phyloP scores from a whole-genome alignment of 306 rosid genomes.

The Herpetospermum pedunculosum region DNA sequence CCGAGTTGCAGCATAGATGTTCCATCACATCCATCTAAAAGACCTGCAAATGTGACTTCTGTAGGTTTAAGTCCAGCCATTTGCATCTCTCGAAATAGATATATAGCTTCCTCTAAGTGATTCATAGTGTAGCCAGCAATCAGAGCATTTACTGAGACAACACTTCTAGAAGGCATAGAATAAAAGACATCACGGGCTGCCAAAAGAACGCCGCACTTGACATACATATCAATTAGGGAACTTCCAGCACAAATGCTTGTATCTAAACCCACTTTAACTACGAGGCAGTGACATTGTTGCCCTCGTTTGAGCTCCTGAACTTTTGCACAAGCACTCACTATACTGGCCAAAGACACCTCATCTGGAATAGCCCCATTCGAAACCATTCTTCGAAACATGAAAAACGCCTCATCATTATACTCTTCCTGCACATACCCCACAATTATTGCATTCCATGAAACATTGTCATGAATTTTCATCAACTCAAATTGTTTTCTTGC shows the following conservation, averaged over 20 bases:
- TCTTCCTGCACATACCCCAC: constrained; percentile 2
- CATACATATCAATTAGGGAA: constrained; percentile 6
- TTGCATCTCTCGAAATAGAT: constrained; percentile 1
- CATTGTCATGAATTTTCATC: not conserved
- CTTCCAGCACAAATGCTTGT: not conserved
- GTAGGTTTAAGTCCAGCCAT: constrained; percentile 1
- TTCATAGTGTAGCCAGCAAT: not conserved
- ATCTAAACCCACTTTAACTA: constrained; percentile 4
- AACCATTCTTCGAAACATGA: constrained; percentile 6
- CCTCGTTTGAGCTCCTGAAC: not conserved
- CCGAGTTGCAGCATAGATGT: not conserved
- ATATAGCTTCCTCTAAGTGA: not conserved
- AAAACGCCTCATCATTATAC: not conserved
- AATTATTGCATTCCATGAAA: constrained; percentile 8
- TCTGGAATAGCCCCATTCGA: not conserved
- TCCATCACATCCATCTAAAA: constrained; percentile 4
- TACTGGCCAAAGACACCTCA: constrained; percentile 1
- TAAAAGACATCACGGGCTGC: not conserved
- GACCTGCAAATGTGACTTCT: not conserved
- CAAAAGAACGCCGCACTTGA: not conserved
- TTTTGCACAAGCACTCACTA: constrained; percentile 3
- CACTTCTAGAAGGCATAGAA: not conserved
- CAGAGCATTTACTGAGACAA: not conserved
- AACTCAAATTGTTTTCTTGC: constrained; percentile 6
- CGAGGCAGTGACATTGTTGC: not conserved